Percentiles rank a stretch among this genome's conserved stretches.
Conservation (phyloP, 2,329 filamentous ascomycete species). For the Phyllosticta citrichinensis region DNA sequence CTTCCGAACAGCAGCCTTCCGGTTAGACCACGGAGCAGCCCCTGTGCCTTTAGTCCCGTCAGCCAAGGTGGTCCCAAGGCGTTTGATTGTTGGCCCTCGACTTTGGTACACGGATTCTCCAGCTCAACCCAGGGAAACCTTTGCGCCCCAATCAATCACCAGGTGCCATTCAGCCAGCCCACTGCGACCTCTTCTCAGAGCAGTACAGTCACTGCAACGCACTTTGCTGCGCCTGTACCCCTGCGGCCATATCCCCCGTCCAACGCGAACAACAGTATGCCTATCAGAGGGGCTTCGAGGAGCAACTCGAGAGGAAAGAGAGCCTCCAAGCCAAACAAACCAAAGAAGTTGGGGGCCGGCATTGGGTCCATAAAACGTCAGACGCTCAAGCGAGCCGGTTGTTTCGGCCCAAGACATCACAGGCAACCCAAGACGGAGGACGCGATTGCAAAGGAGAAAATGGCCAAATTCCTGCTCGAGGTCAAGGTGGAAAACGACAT, state of each 20-base stretch:
- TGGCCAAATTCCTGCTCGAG: conserved; percentile 33
- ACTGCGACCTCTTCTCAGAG: conserved; percentile 10
- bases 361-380: conserved; percentile 26
- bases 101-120: no score
- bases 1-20: conserved; percentile 15
- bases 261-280: conserved; percentile 24
- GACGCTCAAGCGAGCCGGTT: conserved; percentile 27
- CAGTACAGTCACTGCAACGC: conserved; percentile 21
- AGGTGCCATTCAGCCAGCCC: conserved; percentile 12
- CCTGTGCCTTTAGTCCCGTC: conserved; percentile 32
- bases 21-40: conserved; percentile 32
- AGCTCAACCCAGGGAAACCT: background rate
- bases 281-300: conserved; percentile 35
- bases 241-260: conserved; percentile 16
- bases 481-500: conserved; percentile 44
- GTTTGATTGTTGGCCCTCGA: conserved; percentile 17
- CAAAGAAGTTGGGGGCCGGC: conserved; percentile 15
- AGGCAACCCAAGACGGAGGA: conserved; percentile 17
- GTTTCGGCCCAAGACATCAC: conserved; percentile 19
- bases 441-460: conserved; percentile 41
- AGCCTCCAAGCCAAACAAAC: conserved; percentile 26
- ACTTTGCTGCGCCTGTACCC: conserved; percentile 23
- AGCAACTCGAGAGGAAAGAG: conserved; percentile 28
- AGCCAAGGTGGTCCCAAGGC: conserved; percentile 15
- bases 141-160: conserved; percentile 23